Evolutionary conservation across 306 rosid genomes (phyloP), one percentile per base, ranked within the genome.

Genomic region (Ziziphus jujuba): DNA sequence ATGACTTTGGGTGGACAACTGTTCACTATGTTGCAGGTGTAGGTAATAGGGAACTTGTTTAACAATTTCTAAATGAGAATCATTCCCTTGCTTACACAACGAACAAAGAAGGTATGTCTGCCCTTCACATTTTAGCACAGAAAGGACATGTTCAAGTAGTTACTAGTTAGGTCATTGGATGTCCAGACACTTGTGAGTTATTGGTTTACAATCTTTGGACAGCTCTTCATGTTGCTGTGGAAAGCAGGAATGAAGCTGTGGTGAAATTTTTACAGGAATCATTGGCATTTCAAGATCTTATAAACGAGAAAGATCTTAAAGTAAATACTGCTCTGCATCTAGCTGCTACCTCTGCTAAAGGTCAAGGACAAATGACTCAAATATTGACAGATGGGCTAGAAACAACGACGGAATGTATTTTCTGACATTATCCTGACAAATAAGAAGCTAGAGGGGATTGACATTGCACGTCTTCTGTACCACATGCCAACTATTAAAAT

Each of bases 251-350:
- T 25, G 20, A 2, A 15, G 2, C 43, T 28, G 73, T 24, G 6
- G 49, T 74, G 4, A 4, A 22, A 12, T 66, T 44, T 0, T 11
- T 66, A 2, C 22, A 66, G 11, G 33, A 52, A 1, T 23, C 8
- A 4, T 51, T 2, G 24, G 11, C 19, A 11, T 25, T 74, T 31
- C 51, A 3, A 0, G 40, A 15, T 17, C 61, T 74, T 43, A 28
- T 74, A 59, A 66, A 74, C 6, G 49, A 67, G 22, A 59, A 38
- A 20, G 78, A 74, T 23, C 9, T 33, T 0, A 36, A 74, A n/a
- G 78, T 63, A 28, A 74, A 74, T 57, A 59, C 73, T 20, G 61
- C 73, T 38, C 28, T 67, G 49, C 58, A 74, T 56, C 22, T 59
- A 16, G 78, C 78, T 14, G 78, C 78, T 9, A 0, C 40, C 40